A percentile compares a stretch with the other conserved stretches of the same genome.
phyloP scores from a whole-genome alignment of 2,329 filamentous ascomycete species.

The Verticillium dahliae region DNA sequence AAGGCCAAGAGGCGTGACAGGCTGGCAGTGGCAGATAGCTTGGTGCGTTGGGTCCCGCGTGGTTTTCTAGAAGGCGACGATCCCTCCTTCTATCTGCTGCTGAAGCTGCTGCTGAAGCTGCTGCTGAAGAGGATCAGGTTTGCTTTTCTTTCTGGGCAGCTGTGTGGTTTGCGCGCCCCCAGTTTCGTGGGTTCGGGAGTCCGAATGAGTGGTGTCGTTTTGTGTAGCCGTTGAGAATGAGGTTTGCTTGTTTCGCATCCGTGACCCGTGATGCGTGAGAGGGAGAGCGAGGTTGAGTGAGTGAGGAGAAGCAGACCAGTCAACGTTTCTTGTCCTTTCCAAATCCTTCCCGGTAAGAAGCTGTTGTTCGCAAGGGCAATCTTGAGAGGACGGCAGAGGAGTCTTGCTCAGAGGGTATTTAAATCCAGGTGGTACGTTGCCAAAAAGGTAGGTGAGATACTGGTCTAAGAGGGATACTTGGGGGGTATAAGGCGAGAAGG shows the following conservation, averaged over 20 bases:
- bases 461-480: not conserved
- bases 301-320: no score
- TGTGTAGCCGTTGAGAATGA: not conserved
- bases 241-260: not conserved
- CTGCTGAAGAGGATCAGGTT: not conserved
- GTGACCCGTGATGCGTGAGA: not conserved
- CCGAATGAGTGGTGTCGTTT: not conserved
- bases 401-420: not conserved
- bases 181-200: not conserved
- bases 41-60: not conserved
- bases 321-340: no score
- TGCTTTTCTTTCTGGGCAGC: not conserved
- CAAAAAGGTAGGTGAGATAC: not conserved
- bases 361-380: not conserved
- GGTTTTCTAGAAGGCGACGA: not conserved
- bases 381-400: not conserved
- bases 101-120: not conserved
- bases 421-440: no score
- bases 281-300: no score
- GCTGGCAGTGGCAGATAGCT: not conserved
- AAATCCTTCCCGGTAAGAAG: no score
- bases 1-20: not conserved
- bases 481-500: not conserved
- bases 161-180: no score
- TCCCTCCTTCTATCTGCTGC: not conserved